phyloP scores from a whole-genome alignment of 768 basidiomycete genomes.

The Suillus americanus region DNA sequence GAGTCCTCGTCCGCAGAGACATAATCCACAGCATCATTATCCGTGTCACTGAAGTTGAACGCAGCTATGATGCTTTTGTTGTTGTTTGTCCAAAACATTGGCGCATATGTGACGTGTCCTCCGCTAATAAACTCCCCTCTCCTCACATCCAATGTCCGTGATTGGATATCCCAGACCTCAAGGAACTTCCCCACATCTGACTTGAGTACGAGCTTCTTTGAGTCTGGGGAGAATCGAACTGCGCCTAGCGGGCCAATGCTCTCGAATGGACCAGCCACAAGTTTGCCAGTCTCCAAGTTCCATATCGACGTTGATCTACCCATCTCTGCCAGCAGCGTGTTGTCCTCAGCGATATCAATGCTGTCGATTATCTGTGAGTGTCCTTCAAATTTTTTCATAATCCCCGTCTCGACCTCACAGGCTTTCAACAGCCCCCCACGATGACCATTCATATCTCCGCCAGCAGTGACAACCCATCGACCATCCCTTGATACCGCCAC shows the following conservation, averaged over 20 bases:
- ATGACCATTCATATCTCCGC: too few species aligned
- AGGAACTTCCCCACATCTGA: accelerated
- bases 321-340: background rate
- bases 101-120: background rate
- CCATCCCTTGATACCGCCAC: background rate
- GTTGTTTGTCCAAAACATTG: background rate
- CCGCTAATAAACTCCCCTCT: too few species aligned
- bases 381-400: background rate
- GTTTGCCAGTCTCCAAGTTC: background rate
- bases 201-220: background rate
- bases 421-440: background rate
- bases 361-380: accelerated
- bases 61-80: background rate
- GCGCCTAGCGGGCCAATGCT: accelerated
- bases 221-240: background rate
- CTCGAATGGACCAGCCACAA: background rate
- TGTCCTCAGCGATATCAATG: background rate
- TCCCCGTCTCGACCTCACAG: background rate
- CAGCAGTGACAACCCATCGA: background rate
- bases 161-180: background rate
- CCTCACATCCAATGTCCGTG: background rate
- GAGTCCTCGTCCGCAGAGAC: too few species aligned
- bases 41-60: too few species aligned
- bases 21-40: too few species aligned
- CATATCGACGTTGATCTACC: background rate